Evolutionary conservation across 306 rosid genomes (phyloP), one percentile per base, ranked within the genome.

Genomic region (Cicer pinnatifidum): DNA sequence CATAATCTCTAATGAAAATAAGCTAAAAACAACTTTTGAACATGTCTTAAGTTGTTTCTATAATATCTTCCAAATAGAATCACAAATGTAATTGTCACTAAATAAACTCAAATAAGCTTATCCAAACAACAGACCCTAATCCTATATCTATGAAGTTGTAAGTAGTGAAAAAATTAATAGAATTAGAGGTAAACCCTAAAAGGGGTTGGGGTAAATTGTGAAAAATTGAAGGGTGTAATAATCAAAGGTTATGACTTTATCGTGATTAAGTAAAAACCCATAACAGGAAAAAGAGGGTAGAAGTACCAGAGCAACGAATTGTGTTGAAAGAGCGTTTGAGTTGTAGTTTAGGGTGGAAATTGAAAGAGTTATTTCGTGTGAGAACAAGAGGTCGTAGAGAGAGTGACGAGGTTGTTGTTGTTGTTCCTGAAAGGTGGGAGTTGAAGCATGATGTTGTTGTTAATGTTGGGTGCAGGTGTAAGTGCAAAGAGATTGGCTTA

Each of bases 231-330:
- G 65, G 3, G 19, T 15, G 43, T 4, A 71, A 71, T 78, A 1
- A 6, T 1, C 1, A 52, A 69, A 80, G 53, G 1, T 69, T 50
- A 72, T 1, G 20, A 80, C 67, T 74, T 68, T 74, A 40, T 45
- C 3, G 8, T 41, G 59, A 1, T 23, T 23, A 43, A 57, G 62
- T 15, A 17, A 13, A 80, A 80, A 60, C 53, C 67, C 68, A 53
- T 44, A 73, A 69, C 63, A 56, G 62, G 59, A 8, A 39, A 62
- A 28, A 9, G 44, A 17, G 65, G 23, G 53, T 7, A 9, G 45
- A 0, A 11, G 69, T 82, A 94, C 98, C 96, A 1, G 98, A 81
- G 82, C 98, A 94, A 13, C 89, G 92, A 82, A 80, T 35, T 56
- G 84, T 52, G 19, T 73, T 75, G 23, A 81, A 68, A 76, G 67